Evolutionary conservation across 306 rosid species (phyloP), one percentile per base, ranked within the genome.

Genomic region (Dicorynia guianensis): DNA sequence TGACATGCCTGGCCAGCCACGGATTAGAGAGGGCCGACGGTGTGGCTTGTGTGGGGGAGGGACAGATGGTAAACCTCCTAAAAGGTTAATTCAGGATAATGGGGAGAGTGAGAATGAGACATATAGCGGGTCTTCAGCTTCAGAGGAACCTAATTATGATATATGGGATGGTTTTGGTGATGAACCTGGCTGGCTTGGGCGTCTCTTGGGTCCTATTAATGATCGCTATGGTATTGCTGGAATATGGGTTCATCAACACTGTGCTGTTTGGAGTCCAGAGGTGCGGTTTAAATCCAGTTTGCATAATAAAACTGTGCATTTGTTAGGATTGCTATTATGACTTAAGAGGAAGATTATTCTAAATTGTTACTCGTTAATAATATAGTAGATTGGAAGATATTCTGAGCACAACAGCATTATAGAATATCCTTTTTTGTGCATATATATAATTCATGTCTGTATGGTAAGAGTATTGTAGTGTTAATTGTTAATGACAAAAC

Each of bases 231-330:
- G 98, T 61, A 95, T 95, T 83, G 97, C 98, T 68, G 89, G 98
- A 65, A 95, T 87, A 84, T 95, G 98, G 98, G 97, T 95, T 79
- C 98, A 95, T 84, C 98, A 92, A 75, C 87, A 90, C 70, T 95
- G 98, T 84, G 98, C 98, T 74, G 98, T 95, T 39, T 95, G 98
- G 98, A 95, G 98, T 83, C 98, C 98, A 71, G 98, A 95, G 98
- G 98, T 95, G 83, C 49, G 84, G 30, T 71, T 81, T 79, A 75
- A 53, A 77, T 80, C 55, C 73, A 5, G 42, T 75, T 82, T 81
- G 61, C 78, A 63, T 73, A 43, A 19, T 84, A 33, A 47, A 43
- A 36, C 25, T 48, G n/a, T 81, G 49, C 65, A 77, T 75, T 13
- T 65, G 11, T 61, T 79, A 68, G 71, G 52, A 50, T 76, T 72